Conservation (phyloP, 2,329 filamentous ascomycete species). For the Diaporthe capsici region DNA sequence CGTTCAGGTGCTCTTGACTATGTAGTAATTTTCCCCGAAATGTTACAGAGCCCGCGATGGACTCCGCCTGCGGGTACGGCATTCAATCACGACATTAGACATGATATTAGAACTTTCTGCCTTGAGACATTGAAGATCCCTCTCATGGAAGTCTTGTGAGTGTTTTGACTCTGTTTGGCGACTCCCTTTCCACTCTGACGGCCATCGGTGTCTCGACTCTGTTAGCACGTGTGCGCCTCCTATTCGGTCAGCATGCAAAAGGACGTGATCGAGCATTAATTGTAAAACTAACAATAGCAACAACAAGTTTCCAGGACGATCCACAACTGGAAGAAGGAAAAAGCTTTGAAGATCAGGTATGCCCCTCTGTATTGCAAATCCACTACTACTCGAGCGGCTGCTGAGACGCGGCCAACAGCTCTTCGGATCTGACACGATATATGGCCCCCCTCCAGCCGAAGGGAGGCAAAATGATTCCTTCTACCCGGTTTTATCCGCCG, state of each 20-base stretch:
- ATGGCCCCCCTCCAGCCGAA: fast-evolving
- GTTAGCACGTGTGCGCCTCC: background rate
- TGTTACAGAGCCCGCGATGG: background rate
- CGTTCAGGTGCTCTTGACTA: background rate
- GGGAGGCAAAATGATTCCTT: background rate
- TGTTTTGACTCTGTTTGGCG: background rate
- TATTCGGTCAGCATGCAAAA: too few relatives aligned
- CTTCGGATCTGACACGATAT: background rate
- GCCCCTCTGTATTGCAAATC: too few relatives aligned
- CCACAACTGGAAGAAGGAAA: background rate
- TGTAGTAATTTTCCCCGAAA: background rate
- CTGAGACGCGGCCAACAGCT: background rate
- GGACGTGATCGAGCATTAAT: too few relatives aligned
- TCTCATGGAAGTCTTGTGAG: background rate
- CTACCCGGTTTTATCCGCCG: background rate
- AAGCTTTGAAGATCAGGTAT: background rate
- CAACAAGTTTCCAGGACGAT: background rate
- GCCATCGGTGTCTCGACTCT: background rate
- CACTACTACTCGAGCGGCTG: too few relatives aligned
- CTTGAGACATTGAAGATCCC: background rate
- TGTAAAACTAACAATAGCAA: background rate
- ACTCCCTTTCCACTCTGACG: background rate
- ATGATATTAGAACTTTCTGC: background rate
- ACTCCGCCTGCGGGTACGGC: background rate
- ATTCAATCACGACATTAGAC: background rate